Conservation (phyloP, 352 stramenopile species). For the Phytophthora fragariaefolia region DNA sequence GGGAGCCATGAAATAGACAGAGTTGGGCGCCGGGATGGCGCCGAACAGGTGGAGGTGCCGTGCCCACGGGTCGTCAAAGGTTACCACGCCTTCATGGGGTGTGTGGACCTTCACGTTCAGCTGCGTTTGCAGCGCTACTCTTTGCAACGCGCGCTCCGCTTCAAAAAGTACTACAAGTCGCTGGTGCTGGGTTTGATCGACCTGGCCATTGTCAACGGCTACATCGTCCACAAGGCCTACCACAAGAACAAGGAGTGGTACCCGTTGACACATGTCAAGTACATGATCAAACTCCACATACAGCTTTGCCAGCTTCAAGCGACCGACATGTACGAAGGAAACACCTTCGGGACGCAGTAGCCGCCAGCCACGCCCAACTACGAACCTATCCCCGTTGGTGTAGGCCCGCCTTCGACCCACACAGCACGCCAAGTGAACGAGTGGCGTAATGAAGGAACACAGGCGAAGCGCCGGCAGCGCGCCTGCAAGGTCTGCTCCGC, state of each 20-base stretch:
- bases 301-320: not conserved
- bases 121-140: slow-evolving; percentile 24
- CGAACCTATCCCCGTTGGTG: not conserved
- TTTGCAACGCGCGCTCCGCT: slow-evolving; percentile 7
- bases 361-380: not conserved
- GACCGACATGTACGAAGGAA: not conserved
- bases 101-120: slow-evolving; percentile 16
- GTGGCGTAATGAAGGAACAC: too few relatives aligned
- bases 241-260: slow-evolving; percentile 6
- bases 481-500: too few relatives aligned
- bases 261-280: not conserved
- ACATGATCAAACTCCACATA: too few relatives aligned
- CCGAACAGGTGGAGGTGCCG: not conserved
- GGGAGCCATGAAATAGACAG: not conserved
- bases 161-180: slow-evolving; percentile 32
- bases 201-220: slow-evolving; percentile 26
- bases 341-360: not conserved
- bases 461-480: too few relatives aligned
- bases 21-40: not conserved
- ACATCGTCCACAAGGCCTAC: slow-evolving; percentile 20
- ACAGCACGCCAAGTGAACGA: too few relatives aligned
- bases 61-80: not conserved
- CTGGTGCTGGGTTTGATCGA: slow-evolving; percentile 27
- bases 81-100: not conserved
- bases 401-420: not conserved